These are phyloP conservation scores for Salisapilia sapeloensis DNA, from an alignment of 352 stramenopile species.

Conservation along the genomic window DNA sequence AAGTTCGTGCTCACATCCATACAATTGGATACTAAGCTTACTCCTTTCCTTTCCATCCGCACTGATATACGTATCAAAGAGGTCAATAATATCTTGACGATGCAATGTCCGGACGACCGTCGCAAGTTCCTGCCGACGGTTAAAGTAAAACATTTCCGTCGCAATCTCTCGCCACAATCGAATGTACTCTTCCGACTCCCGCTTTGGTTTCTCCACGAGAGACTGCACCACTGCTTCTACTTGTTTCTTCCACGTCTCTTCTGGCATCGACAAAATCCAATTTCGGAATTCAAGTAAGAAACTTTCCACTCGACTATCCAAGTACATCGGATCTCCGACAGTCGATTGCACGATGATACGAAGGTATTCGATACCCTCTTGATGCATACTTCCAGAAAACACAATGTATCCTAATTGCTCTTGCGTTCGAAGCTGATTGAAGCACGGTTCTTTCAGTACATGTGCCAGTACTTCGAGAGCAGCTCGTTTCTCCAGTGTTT, in stretches of 20 bases:
- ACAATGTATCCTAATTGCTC: slow-evolving; percentile 87
- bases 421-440: slow-evolving; percentile 86
- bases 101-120: slow-evolving; percentile 24
- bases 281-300: slow-evolving; percentile 41
- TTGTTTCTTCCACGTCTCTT: slow-evolving; percentile 23
- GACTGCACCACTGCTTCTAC: slow-evolving; percentile 39
- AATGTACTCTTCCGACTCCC: slow-evolving; percentile 41
- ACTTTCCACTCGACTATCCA: slow-evolving; percentile 56
- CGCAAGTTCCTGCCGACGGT: slow-evolving; percentile 30
- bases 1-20: slow-evolving; percentile 33
- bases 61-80: slow-evolving; percentile 44
- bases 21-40: slow-evolving; percentile 36
- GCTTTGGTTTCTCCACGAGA: slow-evolving; percentile 50
- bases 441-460: slow-evolving; percentile 80
- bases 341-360: slow-evolving; percentile 74
- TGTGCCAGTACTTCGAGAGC: slow-evolving; percentile 71
- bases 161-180: slow-evolving; percentile 50
- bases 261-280: slow-evolving; percentile 13
- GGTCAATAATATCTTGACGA: slow-evolving; percentile 22
- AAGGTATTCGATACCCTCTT: slow-evolving; percentile 41
- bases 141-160: slow-evolving; percentile 48
- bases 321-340: slow-evolving; percentile 29
- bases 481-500: slow-evolving; percentile 22
- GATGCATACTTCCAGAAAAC: slow-evolving; percentile 27
- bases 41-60: slow-evolving; percentile 10